Evolutionary conservation across 768 basidiomycete species (phyloP).

Genomic region (Trametes cingulata): DNA sequence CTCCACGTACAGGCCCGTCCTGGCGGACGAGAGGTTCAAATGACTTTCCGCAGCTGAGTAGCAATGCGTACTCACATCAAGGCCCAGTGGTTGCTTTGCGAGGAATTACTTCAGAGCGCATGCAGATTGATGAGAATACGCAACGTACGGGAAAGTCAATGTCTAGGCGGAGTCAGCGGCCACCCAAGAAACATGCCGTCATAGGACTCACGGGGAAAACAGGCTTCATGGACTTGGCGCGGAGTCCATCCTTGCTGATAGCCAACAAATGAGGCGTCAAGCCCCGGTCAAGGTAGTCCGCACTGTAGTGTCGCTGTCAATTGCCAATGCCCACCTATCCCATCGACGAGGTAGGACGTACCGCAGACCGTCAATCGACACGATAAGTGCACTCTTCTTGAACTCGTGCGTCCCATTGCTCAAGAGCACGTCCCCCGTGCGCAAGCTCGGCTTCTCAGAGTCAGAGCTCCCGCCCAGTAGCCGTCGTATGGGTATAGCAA

Average conservation of each 20-base stretch:
- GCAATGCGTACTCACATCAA: constrained; percentile 57
- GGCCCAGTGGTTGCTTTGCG: constrained; percentile 81
- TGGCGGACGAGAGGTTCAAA: constrained; percentile 29
- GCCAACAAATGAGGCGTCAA: constrained; percentile 81
- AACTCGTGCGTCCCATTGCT: constrained; percentile 86
- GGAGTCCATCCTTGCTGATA: constrained; percentile 79
- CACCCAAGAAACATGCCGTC: neutral
- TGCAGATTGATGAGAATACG: neutral
- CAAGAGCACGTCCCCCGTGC: constrained; percentile 43
- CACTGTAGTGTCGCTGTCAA: constrained; percentile 43
- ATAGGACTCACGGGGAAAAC: constrained; percentile 70
- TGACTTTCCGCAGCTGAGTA: neutral
- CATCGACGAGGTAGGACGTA: constrained; percentile 24
- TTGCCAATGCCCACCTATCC: neutral
- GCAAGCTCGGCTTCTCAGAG: neutral
- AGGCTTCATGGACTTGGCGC: constrained; percentile 87
- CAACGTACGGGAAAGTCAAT: constrained; percentile 83
- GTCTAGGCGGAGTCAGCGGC: constrained; percentile 48
- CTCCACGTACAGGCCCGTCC: constrained; percentile 89
- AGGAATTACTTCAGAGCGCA: neutral
- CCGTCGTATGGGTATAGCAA: constrained; percentile 14
- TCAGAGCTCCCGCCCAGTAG: neutral
- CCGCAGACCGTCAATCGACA: constrained; percentile 88
- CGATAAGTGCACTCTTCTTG: constrained; percentile 76
- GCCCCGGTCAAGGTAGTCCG: constrained; percentile 85